phyloP scores from a whole-genome alignment of 139 green algal species.

The Closterium sp. region DNA sequence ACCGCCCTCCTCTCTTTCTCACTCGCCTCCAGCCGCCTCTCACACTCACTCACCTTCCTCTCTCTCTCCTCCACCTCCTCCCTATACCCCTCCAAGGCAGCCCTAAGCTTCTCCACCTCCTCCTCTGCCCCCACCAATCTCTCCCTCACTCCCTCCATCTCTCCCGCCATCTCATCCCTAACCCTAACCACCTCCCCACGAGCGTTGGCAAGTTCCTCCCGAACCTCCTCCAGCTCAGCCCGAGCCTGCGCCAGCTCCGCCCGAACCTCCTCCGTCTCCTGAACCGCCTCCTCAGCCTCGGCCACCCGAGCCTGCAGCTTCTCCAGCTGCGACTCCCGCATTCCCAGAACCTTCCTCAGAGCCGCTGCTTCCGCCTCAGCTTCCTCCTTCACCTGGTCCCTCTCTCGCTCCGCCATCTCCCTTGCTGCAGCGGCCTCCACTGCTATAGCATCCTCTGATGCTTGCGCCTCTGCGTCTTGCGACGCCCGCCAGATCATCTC shows the following conservation, averaged over 20 bases:
- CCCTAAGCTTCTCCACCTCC: constrained; percentile 8
- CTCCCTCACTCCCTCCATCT: not conserved
- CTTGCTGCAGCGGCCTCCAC: not conserved
- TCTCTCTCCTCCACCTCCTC: constrained; percentile 2
- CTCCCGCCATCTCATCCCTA: not conserved
- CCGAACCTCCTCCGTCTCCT: not conserved
- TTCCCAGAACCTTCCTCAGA: constrained; percentile 9
- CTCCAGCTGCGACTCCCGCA: constrained; percentile 1
- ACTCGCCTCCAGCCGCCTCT: not conserved
- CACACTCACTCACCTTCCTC: not conserved
- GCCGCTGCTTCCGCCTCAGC: not conserved
- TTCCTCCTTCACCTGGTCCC: constrained; percentile 8
- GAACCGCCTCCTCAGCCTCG: not conserved
- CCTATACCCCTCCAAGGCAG: not conserved
- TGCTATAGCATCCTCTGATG: constrained; percentile 2
- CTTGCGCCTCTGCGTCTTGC: not conserved
- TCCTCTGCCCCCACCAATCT: not conserved
- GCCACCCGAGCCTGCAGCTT: constrained; percentile 7
- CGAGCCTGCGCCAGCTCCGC: not conserved
- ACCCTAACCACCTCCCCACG: not conserved
- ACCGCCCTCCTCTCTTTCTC: not conserved
- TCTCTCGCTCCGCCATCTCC: constrained; percentile 16
- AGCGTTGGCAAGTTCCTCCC: too few relatives aligned
- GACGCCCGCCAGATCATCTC: not conserved
- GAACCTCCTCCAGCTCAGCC: not conserved